These are phyloP conservation scores for Perilla frutescens DNA, from an alignment of 257 asterid genomes.

Conservation along the genomic window DNA sequence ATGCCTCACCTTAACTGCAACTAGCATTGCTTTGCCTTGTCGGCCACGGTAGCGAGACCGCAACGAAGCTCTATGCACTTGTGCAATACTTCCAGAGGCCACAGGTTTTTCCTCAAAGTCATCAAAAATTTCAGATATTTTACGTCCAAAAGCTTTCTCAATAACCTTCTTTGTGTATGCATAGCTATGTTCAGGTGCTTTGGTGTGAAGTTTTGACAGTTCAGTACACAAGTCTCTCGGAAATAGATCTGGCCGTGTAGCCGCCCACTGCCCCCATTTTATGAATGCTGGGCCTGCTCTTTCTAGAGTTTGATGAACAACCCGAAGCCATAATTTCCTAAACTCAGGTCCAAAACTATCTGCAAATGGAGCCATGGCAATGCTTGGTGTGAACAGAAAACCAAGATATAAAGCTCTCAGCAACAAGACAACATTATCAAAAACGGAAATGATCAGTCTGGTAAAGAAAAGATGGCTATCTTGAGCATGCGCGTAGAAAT, in stretches of 20 bases:
- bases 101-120: slow-evolving; percentile 84
- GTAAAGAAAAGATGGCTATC: slow-evolving; percentile 69
- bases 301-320: slow-evolving; percentile 84
- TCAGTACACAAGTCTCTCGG: slow-evolving; percentile 84
- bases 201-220: slow-evolving; percentile 83
- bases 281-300: slow-evolving; percentile 98
- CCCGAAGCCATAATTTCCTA: slow-evolving; percentile 80
- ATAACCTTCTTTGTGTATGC: slow-evolving; percentile 73
- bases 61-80: slow-evolving; percentile 82
- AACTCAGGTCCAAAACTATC: slow-evolving; percentile 74
- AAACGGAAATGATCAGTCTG: slow-evolving; percentile 47
- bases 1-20: slow-evolving; percentile 92
- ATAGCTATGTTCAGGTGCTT: slow-evolving; percentile 93
- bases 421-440: slow-evolving; percentile 63
- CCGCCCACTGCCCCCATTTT: slow-evolving; percentile 99
- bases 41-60: slow-evolving; percentile 61
- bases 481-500: slow-evolving; percentile 63
- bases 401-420: slow-evolving; percentile 71
- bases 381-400: slow-evolving; percentile 78
- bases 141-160: slow-evolving; percentile 81
- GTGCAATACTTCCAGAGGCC: slow-evolving; percentile 93
- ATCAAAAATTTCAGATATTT: slow-evolving; percentile 70
- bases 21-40: slow-evolving; percentile 63
- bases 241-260: slow-evolving; percentile 95
- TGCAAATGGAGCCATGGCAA: slow-evolving; percentile 91